phyloP scores from a whole-genome alignment of 2,329 filamentous ascomycete genomes.

The Rachicladosporium sp. region DNA sequence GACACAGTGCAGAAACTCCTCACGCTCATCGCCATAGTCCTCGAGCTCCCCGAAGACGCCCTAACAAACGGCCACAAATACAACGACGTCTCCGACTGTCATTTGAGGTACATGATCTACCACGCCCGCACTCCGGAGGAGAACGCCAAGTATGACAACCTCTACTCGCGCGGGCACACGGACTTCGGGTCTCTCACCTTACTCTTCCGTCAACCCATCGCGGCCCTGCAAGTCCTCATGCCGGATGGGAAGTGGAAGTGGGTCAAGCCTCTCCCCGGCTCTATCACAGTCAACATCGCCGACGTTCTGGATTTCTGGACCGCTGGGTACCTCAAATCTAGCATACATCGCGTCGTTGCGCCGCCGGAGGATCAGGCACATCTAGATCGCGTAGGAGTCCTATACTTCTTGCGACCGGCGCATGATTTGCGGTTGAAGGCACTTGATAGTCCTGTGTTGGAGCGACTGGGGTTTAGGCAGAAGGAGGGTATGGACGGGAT shows the following conservation, averaged over 20 bases:
- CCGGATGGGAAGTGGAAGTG: slow-evolving; percentile 29
- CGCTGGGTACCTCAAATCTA: slow-evolving; percentile 35
- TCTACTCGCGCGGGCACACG: slow-evolving; percentile 25
- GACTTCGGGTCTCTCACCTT: slow-evolving; percentile 33
- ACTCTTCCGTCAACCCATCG: slow-evolving; percentile 31
- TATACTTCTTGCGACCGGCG: slow-evolving; percentile 28
- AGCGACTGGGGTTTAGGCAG: slow-evolving; percentile 13
- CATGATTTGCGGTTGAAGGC: slow-evolving; percentile 17
- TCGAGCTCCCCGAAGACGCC: slow-evolving; percentile 48
- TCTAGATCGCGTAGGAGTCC: slow-evolving; percentile 30
- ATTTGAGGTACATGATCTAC: slow-evolving; percentile 21
- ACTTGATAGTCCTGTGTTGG: slow-evolving; percentile 16
- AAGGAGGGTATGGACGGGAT: slow-evolving; percentile 16
- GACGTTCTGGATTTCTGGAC: slow-evolving; percentile 29
- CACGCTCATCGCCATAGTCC: slow-evolving; percentile 47
- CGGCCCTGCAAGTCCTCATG: slow-evolving; percentile 27
- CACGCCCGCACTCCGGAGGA: slow-evolving; percentile 17
- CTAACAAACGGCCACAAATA: slow-evolving; percentile 47
- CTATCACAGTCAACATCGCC: slow-evolving; percentile 31
- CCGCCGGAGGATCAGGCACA: slow-evolving; percentile 37
- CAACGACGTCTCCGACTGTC: slow-evolving; percentile 24
- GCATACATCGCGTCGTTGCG: slow-evolving; percentile 38
- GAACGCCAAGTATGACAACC: slow-evolving; percentile 17
- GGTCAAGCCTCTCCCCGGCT: slow-evolving; percentile 28
- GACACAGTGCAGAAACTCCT: slow-evolving; percentile 47